Percentiles rank a stretch among this genome's conserved stretches.
These are phyloP conservation scores for Phytopythium oedochilum DNA, from an alignment of 352 stramenopile species.

Conservation along the genomic window DNA sequence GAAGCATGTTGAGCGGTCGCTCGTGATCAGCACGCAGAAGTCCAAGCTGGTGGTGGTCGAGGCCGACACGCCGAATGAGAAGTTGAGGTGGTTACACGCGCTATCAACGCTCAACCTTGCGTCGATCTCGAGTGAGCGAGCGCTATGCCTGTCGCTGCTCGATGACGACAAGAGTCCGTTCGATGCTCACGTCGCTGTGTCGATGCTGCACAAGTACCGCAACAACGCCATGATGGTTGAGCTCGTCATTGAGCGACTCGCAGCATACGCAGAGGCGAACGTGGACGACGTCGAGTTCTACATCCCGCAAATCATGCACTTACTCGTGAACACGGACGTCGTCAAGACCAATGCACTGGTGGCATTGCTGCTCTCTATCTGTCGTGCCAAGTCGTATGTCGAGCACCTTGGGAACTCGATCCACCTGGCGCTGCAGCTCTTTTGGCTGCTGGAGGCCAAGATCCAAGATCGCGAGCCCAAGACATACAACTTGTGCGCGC, in stretches of 20 bases:
- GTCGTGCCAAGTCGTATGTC: slow-evolving; percentile 68
- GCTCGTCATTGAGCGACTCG: slow-evolving; percentile 59
- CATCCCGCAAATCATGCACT: slow-evolving; percentile 74
- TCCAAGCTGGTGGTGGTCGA: slow-evolving; percentile 67
- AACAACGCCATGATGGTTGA: slow-evolving; percentile 58
- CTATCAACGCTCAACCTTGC: slow-evolving; percentile 62
- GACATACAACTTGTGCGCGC: slow-evolving; percentile 73
- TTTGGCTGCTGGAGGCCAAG: slow-evolving; percentile 76
- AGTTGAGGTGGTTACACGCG: slow-evolving; percentile 72
- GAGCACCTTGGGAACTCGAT: slow-evolving; percentile 80
- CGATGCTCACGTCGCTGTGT: slow-evolving; percentile 63
- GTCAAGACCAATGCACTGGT: slow-evolving; percentile 62
- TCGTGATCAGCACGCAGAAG: slow-evolving; percentile 68
- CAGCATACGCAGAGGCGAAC: slow-evolving; percentile 56
- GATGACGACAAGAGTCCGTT: slow-evolving; percentile 38
- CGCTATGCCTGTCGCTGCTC: slow-evolving; percentile 52
- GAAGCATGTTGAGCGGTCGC: slow-evolving; percentile 39
- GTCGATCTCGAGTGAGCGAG: slow-evolving; percentile 40
- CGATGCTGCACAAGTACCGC: slow-evolving; percentile 67
- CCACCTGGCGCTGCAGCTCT: slow-evolving; percentile 56
- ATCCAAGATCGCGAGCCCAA: slow-evolving; percentile 66
- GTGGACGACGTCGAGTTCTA: slow-evolving; percentile 84
- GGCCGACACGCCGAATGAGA: slow-evolving; percentile 66
- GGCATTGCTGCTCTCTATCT: slow-evolving; percentile 72
- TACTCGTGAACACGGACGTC: slow-evolving; percentile 62